A percentile compares a stretch with the other conserved stretches of the same genome.
Conservation (phyloP, 305 asterid genomes). For the Nicotiana rustica region DNA sequence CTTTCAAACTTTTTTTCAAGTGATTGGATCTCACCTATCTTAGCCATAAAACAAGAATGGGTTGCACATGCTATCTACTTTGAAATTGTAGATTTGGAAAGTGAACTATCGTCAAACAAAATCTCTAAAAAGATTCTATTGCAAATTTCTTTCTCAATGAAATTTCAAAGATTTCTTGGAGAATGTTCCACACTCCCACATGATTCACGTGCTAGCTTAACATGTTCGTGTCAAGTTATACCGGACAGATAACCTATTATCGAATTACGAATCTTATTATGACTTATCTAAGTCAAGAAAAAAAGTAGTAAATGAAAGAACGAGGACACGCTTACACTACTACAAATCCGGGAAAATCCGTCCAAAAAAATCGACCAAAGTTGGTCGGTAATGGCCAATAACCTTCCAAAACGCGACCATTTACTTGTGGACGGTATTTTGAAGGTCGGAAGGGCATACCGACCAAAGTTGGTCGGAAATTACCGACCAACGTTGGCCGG, state of each 20-base stretch:
- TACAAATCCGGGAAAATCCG: too few relatives aligned
- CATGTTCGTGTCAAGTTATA: background rate
- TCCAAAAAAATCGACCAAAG: too few relatives aligned
- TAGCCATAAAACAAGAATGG: conserved; percentile 26
- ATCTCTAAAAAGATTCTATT: background rate
- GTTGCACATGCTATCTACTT: conserved; percentile 14
- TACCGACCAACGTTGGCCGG: too few relatives aligned
- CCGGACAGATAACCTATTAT: background rate
- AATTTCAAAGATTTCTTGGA: background rate
- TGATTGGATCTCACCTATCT: conserved; percentile 1
- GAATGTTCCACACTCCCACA: background rate
- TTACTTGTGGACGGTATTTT: too few relatives aligned
- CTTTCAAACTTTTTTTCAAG: conserved; percentile 17
- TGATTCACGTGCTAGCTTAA: conserved; percentile 9
- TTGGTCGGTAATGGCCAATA: too few relatives aligned
- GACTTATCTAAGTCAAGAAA: too few relatives aligned
- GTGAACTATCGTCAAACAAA: conserved; percentile 10
- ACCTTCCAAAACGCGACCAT: too few relatives aligned
- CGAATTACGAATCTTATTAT: too few relatives aligned
- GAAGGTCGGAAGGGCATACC: too few relatives aligned
- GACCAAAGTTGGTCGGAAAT: too few relatives aligned
- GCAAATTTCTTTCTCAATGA: background rate
- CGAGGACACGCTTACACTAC: too few relatives aligned
- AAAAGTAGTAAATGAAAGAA: too few relatives aligned
- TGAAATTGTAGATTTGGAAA: conserved; percentile 26